Base-by-base conservation (phyloP, 257 asterid genomes). In the Gardenia jasminoides region DNA sequence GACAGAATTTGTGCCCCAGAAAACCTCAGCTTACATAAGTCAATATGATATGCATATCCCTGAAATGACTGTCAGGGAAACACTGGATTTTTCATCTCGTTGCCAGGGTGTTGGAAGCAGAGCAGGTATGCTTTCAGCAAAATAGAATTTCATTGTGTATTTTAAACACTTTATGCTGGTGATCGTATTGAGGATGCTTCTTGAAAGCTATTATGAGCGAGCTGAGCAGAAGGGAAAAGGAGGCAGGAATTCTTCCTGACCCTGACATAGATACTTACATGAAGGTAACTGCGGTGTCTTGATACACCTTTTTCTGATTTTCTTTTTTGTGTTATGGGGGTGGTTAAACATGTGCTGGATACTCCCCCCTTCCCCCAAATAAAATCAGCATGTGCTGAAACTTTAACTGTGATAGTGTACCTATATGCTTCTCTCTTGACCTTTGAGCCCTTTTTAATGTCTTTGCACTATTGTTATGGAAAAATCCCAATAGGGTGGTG, bases 201-300 rank as follows among this genome's bases (percentile, higher is more conserved):
- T 16, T 52, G 71, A 26, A 67, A 94, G 98, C 91, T 43, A 96
- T 94, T 31, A 44, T 94, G 88, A 78, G 82, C 70, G 97, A 94
- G 87, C 96, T 94, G 74, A 91, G 92, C 59, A 83, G 87, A 70
- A 90, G 93, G 83, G 97, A 94, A 83, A 92, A 85, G 54, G 92
- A 86, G 70, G 91, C 92, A 39, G 95, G 97, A 31, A 87, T 94
- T 31, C 82, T 90, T 80, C 98, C 97, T 6, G 96, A 94, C 30
- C 90, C 96, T 24, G 97, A 90, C 50, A 91, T 92, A 48, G 97
- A 94, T 86, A 88, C 91, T 70, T 94, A 90, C 86, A 94, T 94
- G 98, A 94, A 92, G 98, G 97, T 94, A 88, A 64, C 16, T 4
- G 16, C 17, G 17, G 59, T 46, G 13, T 33, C n/a, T 44, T n/a